phyloP scores from a whole-genome alignment of 2,329 filamentous ascomycete species.

The Ramularia collo-cygni region DNA sequence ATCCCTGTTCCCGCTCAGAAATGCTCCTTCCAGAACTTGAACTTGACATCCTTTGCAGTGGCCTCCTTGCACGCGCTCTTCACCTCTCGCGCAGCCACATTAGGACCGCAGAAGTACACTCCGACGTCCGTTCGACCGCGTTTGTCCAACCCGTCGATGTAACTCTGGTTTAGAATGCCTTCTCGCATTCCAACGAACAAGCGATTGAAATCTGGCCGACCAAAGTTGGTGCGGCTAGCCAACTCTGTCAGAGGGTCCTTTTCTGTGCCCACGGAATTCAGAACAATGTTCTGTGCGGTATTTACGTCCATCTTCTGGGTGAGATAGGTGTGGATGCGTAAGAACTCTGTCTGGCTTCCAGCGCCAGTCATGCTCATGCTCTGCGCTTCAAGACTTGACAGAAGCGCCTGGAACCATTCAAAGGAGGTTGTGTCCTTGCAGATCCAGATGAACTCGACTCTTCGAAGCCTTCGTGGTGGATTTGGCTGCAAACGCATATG shows the following conservation, averaged over 20 bases:
- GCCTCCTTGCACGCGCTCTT: slow-evolving; percentile 69
- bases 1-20: slow-evolving; percentile 30
- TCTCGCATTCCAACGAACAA: slow-evolving; percentile 80
- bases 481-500: slow-evolving; percentile 86
- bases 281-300: slow-evolving; percentile 90
- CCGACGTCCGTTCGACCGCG: slow-evolving; percentile 73
- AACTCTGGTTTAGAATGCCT: slow-evolving; percentile 77
- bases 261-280: slow-evolving; percentile 85
- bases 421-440: slow-evolving; percentile 94
- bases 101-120: slow-evolving; percentile 96
- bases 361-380: slow-evolving; percentile 53
- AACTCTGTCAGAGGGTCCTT: slow-evolving; percentile 90
- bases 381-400: slow-evolving; percentile 85
- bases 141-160: slow-evolving; percentile 69
- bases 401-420: slow-evolving; percentile 95
- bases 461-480: slow-evolving; percentile 77
- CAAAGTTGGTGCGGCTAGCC: slow-evolving; percentile 85
- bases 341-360: slow-evolving; percentile 67
- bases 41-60: slow-evolving; percentile 71
- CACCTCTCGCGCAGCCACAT: slow-evolving; percentile 71
- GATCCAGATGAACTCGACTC: slow-evolving; percentile 98
- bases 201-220: slow-evolving; percentile 78
- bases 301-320: slow-evolving; percentile 89
- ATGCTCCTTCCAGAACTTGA: slow-evolving; percentile 99
- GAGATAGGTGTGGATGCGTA: slow-evolving; percentile 96